Percentiles rank a stretch among this genome's conserved stretches.
Evolutionary conservation across 352 stramenopile genomes (phyloP).

Genomic region (Stramenopiles sp.): DNA sequence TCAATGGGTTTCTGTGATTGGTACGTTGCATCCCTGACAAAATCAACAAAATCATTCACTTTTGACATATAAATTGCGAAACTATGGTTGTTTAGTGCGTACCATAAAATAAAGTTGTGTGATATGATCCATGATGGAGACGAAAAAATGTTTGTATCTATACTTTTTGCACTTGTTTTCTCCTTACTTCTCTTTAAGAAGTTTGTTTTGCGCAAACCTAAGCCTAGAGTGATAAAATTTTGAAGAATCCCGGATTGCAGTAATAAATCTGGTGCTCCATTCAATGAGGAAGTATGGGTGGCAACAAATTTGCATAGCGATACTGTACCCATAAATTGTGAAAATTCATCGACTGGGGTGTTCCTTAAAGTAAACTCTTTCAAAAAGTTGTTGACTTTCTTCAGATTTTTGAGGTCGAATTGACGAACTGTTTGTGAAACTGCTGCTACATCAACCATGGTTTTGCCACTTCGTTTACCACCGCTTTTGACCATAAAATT

Average conservation of each 20-base stretch:
- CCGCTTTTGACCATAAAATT: not conserved
- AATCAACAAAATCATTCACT: not conserved
- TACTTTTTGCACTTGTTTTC: not conserved
- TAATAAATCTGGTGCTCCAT: not conserved
- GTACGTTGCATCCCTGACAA: not conserved
- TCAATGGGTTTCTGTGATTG: not conserved
- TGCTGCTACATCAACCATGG: not conserved
- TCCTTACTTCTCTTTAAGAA: not conserved
- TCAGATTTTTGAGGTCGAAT: not conserved
- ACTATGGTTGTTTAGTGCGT: not conserved
- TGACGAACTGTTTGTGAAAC: not conserved
- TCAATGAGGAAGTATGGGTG: not conserved
- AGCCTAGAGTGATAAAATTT: not conserved
- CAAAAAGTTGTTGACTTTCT: not conserved
- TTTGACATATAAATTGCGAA: not conserved
- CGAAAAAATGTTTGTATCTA: not conserved
- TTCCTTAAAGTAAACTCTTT: not conserved
- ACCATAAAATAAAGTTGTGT: not conserved
- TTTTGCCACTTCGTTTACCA: not conserved
- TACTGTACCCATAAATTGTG: not conserved
- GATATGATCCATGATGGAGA: not conserved
- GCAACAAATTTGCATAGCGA: not conserved
- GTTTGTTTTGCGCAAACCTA: too few relatives aligned
- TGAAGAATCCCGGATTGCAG: not conserved
- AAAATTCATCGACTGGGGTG: not conserved